Conservation (phyloP, 495 filamentous ascomycete genomes). For the Neurospora discreta region DNA sequence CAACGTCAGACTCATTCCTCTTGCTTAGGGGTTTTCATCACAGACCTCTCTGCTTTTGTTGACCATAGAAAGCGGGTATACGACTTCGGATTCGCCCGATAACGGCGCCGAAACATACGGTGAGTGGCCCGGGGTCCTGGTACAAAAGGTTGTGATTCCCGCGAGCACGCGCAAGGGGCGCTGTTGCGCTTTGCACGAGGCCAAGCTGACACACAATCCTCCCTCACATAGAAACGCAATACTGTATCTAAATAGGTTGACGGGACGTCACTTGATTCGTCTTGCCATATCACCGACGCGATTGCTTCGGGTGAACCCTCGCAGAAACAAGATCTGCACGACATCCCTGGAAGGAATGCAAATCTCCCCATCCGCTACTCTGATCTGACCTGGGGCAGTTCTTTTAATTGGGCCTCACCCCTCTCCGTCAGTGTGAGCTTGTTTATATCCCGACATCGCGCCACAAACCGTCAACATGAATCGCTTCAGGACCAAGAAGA, state of each 20-base stretch:
- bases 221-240: neutral
- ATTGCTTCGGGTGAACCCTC: neutral
- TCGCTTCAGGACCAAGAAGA: constrained; percentile 62
- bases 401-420: neutral
- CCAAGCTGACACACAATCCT: neutral
- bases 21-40: neutral
- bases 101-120: neutral
- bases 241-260: neutral
- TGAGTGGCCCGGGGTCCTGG: neutral
- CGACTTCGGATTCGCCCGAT: neutral
- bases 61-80: neutral
- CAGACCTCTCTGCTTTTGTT: neutral
- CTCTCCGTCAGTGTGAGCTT: neutral
- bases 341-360: neutral
- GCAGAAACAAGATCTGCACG: neutral
- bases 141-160: neutral
- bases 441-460: neutral
- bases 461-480: constrained; percentile 43
- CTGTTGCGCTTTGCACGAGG: neutral
- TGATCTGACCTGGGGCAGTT: neutral
- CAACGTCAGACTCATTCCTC: neutral
- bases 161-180: neutral
- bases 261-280: neutral
- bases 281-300: neutral
- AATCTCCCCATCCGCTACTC: neutral